Conservation (phyloP, 345 rosid genomes). For the Streptanthus diversifolius region DNA sequence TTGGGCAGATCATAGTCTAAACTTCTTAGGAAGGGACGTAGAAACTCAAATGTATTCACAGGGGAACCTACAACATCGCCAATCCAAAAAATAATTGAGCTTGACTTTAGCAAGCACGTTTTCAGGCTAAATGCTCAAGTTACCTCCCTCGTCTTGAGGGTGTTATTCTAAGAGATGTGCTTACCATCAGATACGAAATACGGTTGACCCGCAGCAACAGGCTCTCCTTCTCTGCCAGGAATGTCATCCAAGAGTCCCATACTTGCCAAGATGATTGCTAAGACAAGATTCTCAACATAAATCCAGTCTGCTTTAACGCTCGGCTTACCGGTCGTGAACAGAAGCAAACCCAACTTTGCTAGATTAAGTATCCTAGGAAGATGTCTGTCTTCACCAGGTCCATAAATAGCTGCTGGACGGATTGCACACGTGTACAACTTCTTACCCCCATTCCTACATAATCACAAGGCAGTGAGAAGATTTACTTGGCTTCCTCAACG, state of each 20-base stretch:
- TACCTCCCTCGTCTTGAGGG: background rate
- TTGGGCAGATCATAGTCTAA: slow-evolving; percentile 73
- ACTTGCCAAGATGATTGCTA: slow-evolving; percentile 74
- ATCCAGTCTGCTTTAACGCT: slow-evolving; percentile 85
- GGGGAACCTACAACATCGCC: slow-evolving; percentile 58
- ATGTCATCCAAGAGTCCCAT: slow-evolving; percentile 90
- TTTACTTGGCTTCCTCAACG: background rate
- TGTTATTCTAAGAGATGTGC: background rate
- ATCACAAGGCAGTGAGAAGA: background rate
- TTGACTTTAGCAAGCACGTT: background rate
- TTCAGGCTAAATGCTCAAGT: background rate
- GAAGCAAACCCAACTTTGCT: slow-evolving; percentile 63
- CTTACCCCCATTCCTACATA: slow-evolving; percentile 52
- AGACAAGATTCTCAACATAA: slow-evolving; percentile 79
- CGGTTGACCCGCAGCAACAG: slow-evolving; percentile 89
- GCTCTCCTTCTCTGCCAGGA: slow-evolving; percentile 59
- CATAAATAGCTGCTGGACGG: slow-evolving; percentile 94
- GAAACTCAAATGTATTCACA: slow-evolving; percentile 78
- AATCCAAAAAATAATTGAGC: background rate
- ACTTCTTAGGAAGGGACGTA: slow-evolving; percentile 59
- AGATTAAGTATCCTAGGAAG: slow-evolving; percentile 74
- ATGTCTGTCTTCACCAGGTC: slow-evolving; percentile 94
- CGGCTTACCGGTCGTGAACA: slow-evolving; percentile 61
- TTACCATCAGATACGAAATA: slow-evolving; percentile 96
- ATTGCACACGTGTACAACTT: slow-evolving; percentile 69